A percentile compares a stretch with the other conserved stretches of the same genome.
These are phyloP conservation scores for Rhodotorula sphaerocarpa DNA, from an alignment of 768 basidiomycete species.

Conservation along the genomic window DNA sequence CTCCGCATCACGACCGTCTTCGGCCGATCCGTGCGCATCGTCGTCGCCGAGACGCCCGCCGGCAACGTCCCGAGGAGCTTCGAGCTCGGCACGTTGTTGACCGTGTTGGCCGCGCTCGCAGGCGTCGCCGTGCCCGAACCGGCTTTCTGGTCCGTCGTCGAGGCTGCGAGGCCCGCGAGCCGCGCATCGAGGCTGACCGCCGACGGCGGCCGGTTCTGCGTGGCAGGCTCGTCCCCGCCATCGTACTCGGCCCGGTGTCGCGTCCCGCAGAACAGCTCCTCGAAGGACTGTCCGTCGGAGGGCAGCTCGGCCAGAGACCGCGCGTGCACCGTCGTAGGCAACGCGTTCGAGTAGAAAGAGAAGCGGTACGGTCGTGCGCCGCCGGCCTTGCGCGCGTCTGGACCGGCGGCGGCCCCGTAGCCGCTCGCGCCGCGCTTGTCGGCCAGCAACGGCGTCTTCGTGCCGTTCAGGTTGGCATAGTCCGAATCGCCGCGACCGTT, in stretches of 20 bases:
- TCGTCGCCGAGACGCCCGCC: slow-evolving; percentile 26
- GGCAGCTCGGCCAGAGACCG: slow-evolving; percentile 86
- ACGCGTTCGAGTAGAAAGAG: slow-evolving; percentile 92
- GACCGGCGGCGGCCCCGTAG: slow-evolving; percentile 23
- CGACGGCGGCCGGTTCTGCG: slow-evolving; percentile 4
- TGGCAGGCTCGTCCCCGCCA: slow-evolving; percentile 21
- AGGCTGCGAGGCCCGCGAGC: slow-evolving; percentile 8
- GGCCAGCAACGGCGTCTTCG: slow-evolving; percentile 42
- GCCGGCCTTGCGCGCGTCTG: slow-evolving; percentile 18
- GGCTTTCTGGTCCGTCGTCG: not conserved
- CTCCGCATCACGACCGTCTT: slow-evolving; percentile 27
- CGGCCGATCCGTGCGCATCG: slow-evolving; percentile 1
- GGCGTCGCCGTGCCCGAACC: slow-evolving; percentile 9
- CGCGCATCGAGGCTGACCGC: slow-evolving; percentile 19
- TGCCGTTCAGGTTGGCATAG: slow-evolving; percentile 42
- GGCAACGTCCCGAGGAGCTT: slow-evolving; percentile 17
- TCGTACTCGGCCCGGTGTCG: not conserved
- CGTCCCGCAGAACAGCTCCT: slow-evolving; percentile 64
- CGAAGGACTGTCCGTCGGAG: slow-evolving; percentile 84
- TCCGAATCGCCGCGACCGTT: not conserved
- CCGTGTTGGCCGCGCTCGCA: slow-evolving; percentile 27
- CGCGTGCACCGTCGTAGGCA: slow-evolving; percentile 89
- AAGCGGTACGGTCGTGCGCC: slow-evolving; percentile 90
- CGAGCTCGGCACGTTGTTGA: slow-evolving; percentile 12
- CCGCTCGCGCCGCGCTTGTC: slow-evolving; percentile 31